These are phyloP conservation scores for Pseudogymnoascus sp. DNA, from an alignment of 2,329 filamentous ascomycete genomes.

Conservation along the genomic window DNA sequence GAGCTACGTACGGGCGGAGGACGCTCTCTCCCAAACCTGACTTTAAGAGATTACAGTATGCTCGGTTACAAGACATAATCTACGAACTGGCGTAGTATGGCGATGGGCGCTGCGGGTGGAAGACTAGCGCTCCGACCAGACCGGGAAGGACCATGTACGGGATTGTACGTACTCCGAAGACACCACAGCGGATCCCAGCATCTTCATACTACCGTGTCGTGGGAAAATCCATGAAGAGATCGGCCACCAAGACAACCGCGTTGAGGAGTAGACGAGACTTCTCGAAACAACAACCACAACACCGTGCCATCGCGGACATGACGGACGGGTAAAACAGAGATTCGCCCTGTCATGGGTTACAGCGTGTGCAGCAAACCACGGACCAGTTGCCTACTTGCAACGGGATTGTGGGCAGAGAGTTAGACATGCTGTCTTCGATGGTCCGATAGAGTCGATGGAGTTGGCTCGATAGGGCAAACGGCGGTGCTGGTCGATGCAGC, in stretches of 20 bases:
- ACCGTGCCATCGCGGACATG: background rate
- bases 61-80: background rate
- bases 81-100: background rate
- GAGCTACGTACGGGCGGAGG: background rate
- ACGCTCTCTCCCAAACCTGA: background rate
- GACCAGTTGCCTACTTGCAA: constrained; percentile 1
- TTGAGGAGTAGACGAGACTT: constrained; percentile 1
- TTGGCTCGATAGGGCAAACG: background rate
- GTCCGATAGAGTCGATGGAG: background rate
- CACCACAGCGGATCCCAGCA: background rate
- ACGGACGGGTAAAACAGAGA: background rate
- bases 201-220: constrained; percentile 4
- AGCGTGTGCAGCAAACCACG: background rate
- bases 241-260: background rate
- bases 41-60: background rate
- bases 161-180: background rate
- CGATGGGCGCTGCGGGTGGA: background rate
- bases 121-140: background rate
- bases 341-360: background rate
- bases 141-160: constrained; percentile 1
- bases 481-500: background rate
- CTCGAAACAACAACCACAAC: constrained; percentile 3
- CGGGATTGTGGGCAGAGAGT: background rate
- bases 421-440: constrained; percentile 4
- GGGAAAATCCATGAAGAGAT: constrained; percentile 3